A percentile compares a stretch with the other conserved stretches of the same genome.
Evolutionary conservation across 73 alveolate genomes (phyloP).

Genomic region (Tetrahymena thermophila): DNA sequence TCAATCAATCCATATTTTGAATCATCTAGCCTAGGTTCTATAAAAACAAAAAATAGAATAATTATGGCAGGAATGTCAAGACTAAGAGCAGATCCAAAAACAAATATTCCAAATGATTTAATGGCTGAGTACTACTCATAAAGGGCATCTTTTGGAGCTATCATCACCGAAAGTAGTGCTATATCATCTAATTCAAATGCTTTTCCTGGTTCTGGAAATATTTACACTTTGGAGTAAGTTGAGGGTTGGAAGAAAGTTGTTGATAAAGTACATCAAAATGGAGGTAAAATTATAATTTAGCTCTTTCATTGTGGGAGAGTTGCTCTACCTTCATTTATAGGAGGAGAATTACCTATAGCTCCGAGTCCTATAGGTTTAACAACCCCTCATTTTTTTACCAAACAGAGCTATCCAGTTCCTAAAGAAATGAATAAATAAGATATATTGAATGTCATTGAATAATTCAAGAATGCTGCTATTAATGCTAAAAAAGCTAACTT

Average conservation of each 20-base stretch:
- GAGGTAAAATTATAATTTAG: constrained; percentile 25
- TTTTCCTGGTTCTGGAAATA: constrained; percentile 44
- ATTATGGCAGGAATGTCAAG: constrained; percentile 47
- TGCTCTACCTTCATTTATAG: constrained; percentile 3
- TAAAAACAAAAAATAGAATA: constrained; percentile 22
- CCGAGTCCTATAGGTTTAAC: constrained; percentile 21
- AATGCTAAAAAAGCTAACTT: constrained; percentile 74
- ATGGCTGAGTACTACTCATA: constrained; percentile 47
- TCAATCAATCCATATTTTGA: not conserved
- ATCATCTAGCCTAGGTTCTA: constrained; percentile 29
- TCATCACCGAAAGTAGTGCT: constrained; percentile 44
- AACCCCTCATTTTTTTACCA: not conserved
- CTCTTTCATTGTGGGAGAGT: constrained; percentile 49
- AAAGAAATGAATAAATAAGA: constrained; percentile 45
- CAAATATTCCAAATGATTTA: constrained; percentile 42
- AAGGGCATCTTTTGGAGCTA: constrained; percentile 50
- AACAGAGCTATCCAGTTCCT: constrained; percentile 3
- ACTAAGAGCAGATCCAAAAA: constrained; percentile 30
- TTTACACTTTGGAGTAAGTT: constrained; percentile 8
- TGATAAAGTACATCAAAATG: constrained; percentile 21
- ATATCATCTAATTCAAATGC: constrained; percentile 29
- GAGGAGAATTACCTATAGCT: constrained; percentile 14
- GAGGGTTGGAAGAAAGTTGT: constrained; percentile 45
- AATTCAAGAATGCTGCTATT: constrained; percentile 56
- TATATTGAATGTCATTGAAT: constrained; percentile 46